A percentile compares a stretch with the other conserved stretches of the same genome.
phyloP scores from a whole-genome alignment of 2,329 filamentous ascomycete genomes.

The Xylaria sp. region DNA sequence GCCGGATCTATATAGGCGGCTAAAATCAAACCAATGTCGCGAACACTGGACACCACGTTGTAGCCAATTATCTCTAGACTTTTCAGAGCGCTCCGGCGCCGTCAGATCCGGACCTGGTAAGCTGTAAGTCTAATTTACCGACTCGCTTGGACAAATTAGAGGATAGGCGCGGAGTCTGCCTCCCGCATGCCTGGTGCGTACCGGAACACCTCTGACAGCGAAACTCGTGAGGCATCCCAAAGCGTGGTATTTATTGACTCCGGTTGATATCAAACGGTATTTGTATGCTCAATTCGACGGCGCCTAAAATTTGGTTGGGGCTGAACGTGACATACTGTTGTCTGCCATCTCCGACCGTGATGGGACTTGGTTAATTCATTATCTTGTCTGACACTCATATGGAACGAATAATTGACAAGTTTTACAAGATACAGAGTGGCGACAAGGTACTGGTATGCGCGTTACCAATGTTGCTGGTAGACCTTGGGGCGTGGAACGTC shows the following conservation, averaged over 20 bases:
- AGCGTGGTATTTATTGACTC: background rate
- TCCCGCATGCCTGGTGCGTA: constrained; percentile 6
- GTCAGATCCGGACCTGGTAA: constrained; percentile 14
- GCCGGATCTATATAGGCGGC: constrained; percentile 29
- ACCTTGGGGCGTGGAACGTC: background rate
- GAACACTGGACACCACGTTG: constrained; percentile 3
- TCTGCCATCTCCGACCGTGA: background rate
- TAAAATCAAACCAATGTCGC: constrained; percentile 26
- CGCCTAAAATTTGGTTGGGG: background rate
- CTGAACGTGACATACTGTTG: background rate
- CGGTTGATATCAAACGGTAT: background rate
- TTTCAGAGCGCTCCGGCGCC: constrained; percentile 12
- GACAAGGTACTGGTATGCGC: background rate
- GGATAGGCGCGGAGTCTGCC: constrained; percentile 13
- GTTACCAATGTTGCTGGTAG: background rate
- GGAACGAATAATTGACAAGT: background rate
- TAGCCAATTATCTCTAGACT: constrained; percentile 19
- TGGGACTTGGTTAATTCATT: background rate
- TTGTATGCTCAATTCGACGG: background rate
- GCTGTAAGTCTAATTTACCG: background rate
- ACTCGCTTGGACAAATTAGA: background rate
- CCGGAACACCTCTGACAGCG: background rate
- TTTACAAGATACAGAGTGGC: background rate
- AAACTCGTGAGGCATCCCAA: background rate
- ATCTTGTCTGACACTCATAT: background rate